Base-by-base conservation (phyloP, 2,329 filamentous ascomycete species). In the Coniochaeta sp. region DNA sequence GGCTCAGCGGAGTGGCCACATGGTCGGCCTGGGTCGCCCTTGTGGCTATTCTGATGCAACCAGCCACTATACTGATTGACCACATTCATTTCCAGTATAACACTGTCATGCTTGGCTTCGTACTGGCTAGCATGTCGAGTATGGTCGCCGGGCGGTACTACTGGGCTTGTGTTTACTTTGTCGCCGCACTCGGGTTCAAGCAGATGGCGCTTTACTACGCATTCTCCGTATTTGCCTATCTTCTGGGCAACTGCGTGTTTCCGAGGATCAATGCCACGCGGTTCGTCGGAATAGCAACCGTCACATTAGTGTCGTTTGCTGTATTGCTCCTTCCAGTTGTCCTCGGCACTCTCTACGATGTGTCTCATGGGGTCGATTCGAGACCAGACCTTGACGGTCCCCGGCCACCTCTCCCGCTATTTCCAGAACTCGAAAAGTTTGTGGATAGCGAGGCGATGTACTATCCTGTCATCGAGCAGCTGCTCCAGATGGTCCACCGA, bases 151-250 rank as follows among this genome's bases (percentile, higher is more conserved):
- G 90, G 4, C 85, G 92, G 56, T 88, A 88, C 68, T 83, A 96
- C 63, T 97, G 93, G 92, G 86, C 90, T 28, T 92, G 91, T 63
- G 84, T 96, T 61, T 96, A 96, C 77, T 99, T 99, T 67, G 95
- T 99, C 7, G 86, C 85, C 17, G 90, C 93, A 3, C 79, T 99
- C n/a, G 91, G 91, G 6, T 99, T 98, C 81, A 99, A 99, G 79
- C 95, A 99, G 74, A 99, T 99, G 96, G 93, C 93, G 1, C 81
- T 99, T 17, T 99, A 98, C 77, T 99, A 97, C 74, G 92, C 96
- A 3, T 93, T 96, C 16, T 88, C 89, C 22, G 88, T 98, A 60
- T 98, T 98, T 72, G 89, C 91, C 34, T 99, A 93, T 70, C 85
- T 99, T 1, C 79, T 98, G 0, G 95, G 93, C 9, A 86, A 88